Base-by-base conservation (phyloP, 306 rosid genomes). In the Aeschynomene evenia region DNA sequence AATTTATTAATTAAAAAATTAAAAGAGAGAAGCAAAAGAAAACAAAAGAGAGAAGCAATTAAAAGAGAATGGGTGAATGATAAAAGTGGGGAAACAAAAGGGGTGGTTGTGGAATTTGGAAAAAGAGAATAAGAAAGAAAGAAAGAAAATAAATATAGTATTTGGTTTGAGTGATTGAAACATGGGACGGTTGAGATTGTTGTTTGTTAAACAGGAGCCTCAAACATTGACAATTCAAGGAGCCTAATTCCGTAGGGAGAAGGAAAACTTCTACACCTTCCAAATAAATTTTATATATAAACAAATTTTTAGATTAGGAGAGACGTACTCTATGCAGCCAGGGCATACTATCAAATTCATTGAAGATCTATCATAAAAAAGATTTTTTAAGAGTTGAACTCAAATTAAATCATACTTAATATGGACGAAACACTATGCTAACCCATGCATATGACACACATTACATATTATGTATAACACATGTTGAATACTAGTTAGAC, bases 161-260 rank as follows among this genome's bases (percentile, higher is more conserved):
- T n/a, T 4, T 14, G 6, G 15, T 4, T 33, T 7, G 16, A 20
- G 77, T 62, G 72, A 74, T 68, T 79, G 75, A 79, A 74, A 78
- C 87, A 89, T 88, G 90, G 88, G 85, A 72, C 84, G 84, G 85
- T 82, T 77, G 84, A 77, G 79, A 78, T 82, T 76, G 46, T 82
- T 68, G 82, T 82, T 82, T 68, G 82, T 82, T 84, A 84, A 76
- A 68, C 75, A 4, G 75, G 87, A 86, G 92, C 90, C 86, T 81
- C 92, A 79, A 85, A 88, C 84, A 82, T 91, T 88, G 93, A 91
- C 88, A 76, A 75, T 55, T 65, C 67, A 70, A 62, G 71, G 64
- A 68, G 82, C 70, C 79, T 19, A 79, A 73, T 84, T 88, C 86
- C 89, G 96, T 88, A 73, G 42, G 85, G 85, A 81, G 76, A 72